These are phyloP conservation scores for Sextonia rubra DNA, from an alignment of 164 flowering plant species.

Conservation along the genomic window DNA sequence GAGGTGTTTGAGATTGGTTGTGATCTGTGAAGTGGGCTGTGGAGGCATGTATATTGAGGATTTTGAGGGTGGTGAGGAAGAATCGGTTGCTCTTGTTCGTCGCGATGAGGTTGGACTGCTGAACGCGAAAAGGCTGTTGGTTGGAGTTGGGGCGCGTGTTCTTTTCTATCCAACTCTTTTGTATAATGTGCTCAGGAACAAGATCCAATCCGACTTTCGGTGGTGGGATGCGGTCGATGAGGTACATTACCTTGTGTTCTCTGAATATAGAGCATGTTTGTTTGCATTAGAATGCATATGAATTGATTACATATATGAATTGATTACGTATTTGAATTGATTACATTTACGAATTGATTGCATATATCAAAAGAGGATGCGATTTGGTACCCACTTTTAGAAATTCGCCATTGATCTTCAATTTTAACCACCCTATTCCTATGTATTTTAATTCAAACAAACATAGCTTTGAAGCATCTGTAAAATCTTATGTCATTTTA, in stretches of 20 bases:
- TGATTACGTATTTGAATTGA: too few species aligned
- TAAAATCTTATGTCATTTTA: too few species aligned
- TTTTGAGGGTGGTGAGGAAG: conserved; percentile 29
- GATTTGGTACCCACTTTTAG: too few species aligned
- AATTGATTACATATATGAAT: too few species aligned
- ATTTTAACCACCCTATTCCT: too few species aligned
- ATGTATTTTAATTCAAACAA: too few species aligned
- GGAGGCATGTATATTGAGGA: conserved; percentile 66
- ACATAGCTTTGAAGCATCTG: too few species aligned
- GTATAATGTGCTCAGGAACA: conserved; percentile 77
- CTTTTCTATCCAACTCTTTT: conserved; percentile 88
- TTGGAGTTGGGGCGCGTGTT: conserved; percentile 78
- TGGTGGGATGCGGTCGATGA: conserved; percentile 91
- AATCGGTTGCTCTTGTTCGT: conserved; percentile 11
- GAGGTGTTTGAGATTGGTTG: conserved; percentile 5
- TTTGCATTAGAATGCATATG: too few species aligned
- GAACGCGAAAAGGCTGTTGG: conserved; percentile 53
- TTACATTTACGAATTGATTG: too few species aligned
- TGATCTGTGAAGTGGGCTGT: too few species aligned
- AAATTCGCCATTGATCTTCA: too few species aligned
- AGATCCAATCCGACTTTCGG: conserved; percentile 72
- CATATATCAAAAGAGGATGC: too few species aligned
- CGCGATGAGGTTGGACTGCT: conserved; percentile 16
- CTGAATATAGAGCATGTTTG: neutral
- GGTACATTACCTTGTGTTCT: conserved; percentile 37